Conservation (phyloP, 345 rosid species). For the Eucalyptus polybractea region DNA sequence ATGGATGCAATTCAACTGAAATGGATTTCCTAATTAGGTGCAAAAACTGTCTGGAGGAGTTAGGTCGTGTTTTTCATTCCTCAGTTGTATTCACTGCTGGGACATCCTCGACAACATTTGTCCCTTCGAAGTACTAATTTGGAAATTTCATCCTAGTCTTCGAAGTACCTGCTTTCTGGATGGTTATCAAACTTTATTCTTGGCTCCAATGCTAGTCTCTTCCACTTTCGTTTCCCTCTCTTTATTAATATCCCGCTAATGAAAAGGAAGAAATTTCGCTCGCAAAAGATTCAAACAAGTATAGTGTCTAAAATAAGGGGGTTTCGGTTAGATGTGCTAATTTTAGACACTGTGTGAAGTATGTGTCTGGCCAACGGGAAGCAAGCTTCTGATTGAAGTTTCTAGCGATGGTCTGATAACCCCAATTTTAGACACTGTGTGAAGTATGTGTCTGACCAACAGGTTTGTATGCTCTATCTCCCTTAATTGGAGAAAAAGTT, state of each 20-base stretch:
- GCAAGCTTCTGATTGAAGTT: too few relatives aligned
- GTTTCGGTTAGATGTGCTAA: too few relatives aligned
- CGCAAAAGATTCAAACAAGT: not conserved
- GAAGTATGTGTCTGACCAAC: too few relatives aligned
- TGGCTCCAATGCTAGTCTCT: not conserved
- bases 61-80: not conserved
- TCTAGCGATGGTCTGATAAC: too few relatives aligned
- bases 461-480: too few relatives aligned
- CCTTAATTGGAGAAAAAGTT: too few relatives aligned
- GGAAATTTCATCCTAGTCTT: too few relatives aligned
- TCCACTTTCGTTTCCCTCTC: not conserved
- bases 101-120: not conserved
- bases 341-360: too few relatives aligned
- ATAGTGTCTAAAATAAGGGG: too few relatives aligned
- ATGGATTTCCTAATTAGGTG: not conserved
- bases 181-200: not conserved
- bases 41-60: not conserved
- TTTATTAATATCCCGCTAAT: not conserved
- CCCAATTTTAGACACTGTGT: too few relatives aligned
- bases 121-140: not conserved
- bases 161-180: not conserved
- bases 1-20: not conserved
- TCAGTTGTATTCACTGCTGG: not conserved
- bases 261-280: not conserved
- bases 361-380: too few relatives aligned